Base-by-base conservation (phyloP, 2,329 filamentous ascomycete species). In the Fusarium floridanum region DNA sequence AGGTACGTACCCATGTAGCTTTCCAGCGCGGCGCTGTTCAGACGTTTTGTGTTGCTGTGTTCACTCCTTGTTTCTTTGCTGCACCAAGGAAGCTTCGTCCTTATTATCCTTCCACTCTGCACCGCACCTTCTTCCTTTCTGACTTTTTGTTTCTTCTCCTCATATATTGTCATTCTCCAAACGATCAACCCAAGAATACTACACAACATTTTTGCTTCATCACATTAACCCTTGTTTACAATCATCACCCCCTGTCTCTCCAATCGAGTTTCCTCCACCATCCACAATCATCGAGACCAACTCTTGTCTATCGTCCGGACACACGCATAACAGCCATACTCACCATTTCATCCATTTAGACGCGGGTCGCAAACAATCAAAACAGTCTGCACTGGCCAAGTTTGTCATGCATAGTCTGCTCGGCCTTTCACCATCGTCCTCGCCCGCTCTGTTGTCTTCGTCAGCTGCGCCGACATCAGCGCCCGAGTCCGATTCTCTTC, bases 371-470 rank as follows among this genome's bases (percentile, higher is more conserved):
- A 80, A 77, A 79, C 82, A 84, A 78, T 81, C 83, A 68, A 83
- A 83, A 68, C 84, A 85, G 67, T 85, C 84, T 60, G 80, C 80
- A 65, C 79, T 86, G 68, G 83, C 84, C 65, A 85, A 85, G 80
- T 80, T 84, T 81, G 84, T 84, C 81, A 86, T 86, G 85, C 84
- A 83, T 81, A 84, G 81, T 76, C 81, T 84, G 75, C 80, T 83
- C 56, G 80, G 78, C 39, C 76, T 80, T 67, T 81, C 82, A 64
- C 73, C 77, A 29, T 61, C 65, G 37, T 78, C 78, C 57, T 74
- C 77, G 61, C 76, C 77, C 69, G 63, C 79, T 41, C 74, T 81
- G 29, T 73, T 70, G 66, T 50, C 78, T 37, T 76, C 81, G 17
- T 77, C 77, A 56, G 79, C 72, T 34, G 82, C 81, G 75, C 79